These are phyloP conservation scores for Botrytis squamosa DNA, from an alignment of 2,329 filamentous ascomycete species.

Conservation along the genomic window DNA sequence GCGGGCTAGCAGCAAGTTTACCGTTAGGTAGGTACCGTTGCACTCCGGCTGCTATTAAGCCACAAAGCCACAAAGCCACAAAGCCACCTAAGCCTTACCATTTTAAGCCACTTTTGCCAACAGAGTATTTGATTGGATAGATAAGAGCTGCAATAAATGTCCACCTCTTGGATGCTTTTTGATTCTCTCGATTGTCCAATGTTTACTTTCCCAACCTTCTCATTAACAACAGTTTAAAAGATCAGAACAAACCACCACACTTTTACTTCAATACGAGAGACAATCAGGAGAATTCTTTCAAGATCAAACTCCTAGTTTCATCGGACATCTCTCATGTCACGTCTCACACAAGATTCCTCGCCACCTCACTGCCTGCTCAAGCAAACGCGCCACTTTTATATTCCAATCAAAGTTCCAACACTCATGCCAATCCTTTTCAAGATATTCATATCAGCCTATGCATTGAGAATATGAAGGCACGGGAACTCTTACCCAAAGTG, in stretches of 20 bases:
- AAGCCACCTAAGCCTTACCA: not conserved
- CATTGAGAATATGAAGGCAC: not conserved
- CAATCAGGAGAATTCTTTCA: not conserved
- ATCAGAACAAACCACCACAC: not conserved
- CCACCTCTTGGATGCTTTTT: not conserved
- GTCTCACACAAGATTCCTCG: not conserved
- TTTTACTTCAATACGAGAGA: not conserved
- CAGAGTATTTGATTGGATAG: not conserved
- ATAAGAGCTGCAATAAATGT: not conserved
- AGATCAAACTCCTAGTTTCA: not conserved
- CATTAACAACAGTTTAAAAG: not conserved
- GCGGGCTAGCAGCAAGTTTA: not conserved
- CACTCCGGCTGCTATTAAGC: too few species aligned
- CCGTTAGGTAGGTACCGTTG: too few species aligned
- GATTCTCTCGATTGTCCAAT: not conserved
- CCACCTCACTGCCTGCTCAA: not conserved
- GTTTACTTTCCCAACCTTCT: not conserved
- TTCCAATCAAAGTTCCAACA: not conserved
- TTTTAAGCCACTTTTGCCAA: not conserved
- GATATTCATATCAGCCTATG: not conserved
- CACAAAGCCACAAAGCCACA: too few species aligned
- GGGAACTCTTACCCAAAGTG: not conserved
- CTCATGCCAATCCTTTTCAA: not conserved
- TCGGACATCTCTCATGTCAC: not conserved
- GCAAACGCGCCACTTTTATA: not conserved